Conservation (phyloP, 2,329 filamentous ascomycete species). For the Fusarium metavorans region DNA sequence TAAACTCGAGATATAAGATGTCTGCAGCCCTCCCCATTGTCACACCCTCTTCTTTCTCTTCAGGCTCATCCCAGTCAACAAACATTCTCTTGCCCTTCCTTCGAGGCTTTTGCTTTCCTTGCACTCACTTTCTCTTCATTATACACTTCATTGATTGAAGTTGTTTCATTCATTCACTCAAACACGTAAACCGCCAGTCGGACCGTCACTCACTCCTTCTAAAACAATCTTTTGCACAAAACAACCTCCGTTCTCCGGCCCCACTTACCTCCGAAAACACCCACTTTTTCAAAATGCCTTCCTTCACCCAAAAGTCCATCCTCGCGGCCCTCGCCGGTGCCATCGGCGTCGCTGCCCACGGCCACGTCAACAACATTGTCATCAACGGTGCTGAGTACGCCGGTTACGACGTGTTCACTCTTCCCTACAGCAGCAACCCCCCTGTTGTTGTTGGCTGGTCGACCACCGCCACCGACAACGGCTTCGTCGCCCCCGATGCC, state of each 20-base stretch:
- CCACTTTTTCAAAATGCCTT: constrained; percentile 42
- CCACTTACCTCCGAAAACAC: constrained; percentile 16
- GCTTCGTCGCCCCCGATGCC: constrained; percentile 60
- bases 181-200: constrained; percentile 38
- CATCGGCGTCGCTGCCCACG: constrained; percentile 44
- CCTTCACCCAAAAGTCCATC: constrained; percentile 42
- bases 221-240: constrained; percentile 1
- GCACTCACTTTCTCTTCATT: constrained; percentile 32
- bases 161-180: constrained; percentile 42
- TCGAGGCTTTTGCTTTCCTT: constrained; percentile 39
- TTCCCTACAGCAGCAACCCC: constrained; percentile 32
- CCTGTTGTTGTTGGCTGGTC: constrained; percentile 53
- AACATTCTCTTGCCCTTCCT: constrained; percentile 40
- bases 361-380: constrained; percentile 44
- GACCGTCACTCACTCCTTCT: constrained; percentile 24
- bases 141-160: constrained; percentile 50
- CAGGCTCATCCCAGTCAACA: constrained; percentile 46
- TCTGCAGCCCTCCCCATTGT: background rate
- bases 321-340: constrained; percentile 44
- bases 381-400: constrained; percentile 42
- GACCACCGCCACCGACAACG: constrained; percentile 60
- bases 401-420: constrained; percentile 38
- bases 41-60: constrained; percentile 22
- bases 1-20: constrained; percentile 29
- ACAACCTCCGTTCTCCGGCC: background rate